A percentile compares a stretch with the other conserved stretches of the same genome.
These are phyloP conservation scores for Fennellomyces sp. DNA, from an alignment of 371 early-diverging fungal genomes.

Conservation along the genomic window DNA sequence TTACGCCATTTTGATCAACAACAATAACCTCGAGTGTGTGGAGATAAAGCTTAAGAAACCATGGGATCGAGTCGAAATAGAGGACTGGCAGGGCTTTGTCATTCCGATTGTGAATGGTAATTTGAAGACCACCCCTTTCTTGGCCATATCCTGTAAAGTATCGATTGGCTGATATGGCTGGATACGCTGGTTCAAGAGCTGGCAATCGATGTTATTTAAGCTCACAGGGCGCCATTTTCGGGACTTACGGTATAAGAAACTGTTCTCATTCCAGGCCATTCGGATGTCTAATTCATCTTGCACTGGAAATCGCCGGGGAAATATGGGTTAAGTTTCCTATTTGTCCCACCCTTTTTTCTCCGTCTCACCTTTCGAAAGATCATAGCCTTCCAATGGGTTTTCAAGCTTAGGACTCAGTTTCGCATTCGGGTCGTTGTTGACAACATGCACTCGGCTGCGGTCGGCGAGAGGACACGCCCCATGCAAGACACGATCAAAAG, in stretches of 20 bases:
- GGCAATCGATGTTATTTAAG: not conserved
- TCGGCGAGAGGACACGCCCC: constrained; percentile 70
- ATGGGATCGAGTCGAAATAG: constrained; percentile 85
- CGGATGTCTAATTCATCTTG: constrained; percentile 29
- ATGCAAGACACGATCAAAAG: constrained; percentile 65
- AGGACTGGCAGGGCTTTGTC: constrained; percentile 47
- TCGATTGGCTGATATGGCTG: constrained; percentile 71
- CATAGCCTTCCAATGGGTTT: not conserved
- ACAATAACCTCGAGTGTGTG: constrained; percentile 78
- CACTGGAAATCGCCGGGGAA: constrained; percentile 4
- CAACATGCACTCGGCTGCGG: constrained; percentile 53
- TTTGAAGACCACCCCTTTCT: constrained; percentile 81
- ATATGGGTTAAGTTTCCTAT: not conserved
- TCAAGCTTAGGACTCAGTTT: constrained; percentile 5
- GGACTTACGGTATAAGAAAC: constrained; percentile 48
- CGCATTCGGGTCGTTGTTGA: constrained; percentile 22
- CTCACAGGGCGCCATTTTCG: not conserved
- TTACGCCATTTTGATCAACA: not conserved
- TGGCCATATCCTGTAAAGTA: constrained; percentile 84
- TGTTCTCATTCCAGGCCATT: constrained; percentile 44
- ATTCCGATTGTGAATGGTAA: constrained; percentile 71
- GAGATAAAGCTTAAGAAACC: constrained; percentile 88
- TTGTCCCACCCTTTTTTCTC: not conserved
- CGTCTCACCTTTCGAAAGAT: not conserved
- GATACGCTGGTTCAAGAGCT: constrained; percentile 38